Conservation (phyloP, 371 early-diverging fungal genomes). For the Apophysomyces elegans region DNA sequence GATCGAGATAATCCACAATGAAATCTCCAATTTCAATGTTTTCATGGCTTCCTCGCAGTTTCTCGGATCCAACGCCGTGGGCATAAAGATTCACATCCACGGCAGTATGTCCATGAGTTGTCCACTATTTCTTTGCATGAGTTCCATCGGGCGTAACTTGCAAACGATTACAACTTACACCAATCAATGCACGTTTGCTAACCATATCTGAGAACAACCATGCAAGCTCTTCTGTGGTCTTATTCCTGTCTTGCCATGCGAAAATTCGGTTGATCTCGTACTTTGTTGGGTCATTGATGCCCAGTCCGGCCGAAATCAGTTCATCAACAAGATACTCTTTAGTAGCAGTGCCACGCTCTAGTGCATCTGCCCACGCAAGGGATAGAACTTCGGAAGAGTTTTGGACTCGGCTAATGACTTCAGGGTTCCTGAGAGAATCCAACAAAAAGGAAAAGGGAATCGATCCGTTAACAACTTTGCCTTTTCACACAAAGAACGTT, state of each 20-base stretch:
- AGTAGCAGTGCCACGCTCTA: background rate
- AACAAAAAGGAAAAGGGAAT: background rate
- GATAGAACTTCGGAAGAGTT: slow-evolving; percentile 57
- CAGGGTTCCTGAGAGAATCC: slow-evolving; percentile 43
- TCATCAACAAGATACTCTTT: slow-evolving; percentile 33
- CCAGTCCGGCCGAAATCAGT: slow-evolving; percentile 58
- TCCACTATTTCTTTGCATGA: slow-evolving; percentile 36
- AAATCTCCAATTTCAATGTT: slow-evolving; percentile 82
- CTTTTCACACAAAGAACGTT: too few relatives aligned
- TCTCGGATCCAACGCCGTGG: slow-evolving; percentile 54
- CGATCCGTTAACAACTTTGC: background rate
- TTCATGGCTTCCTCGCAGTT: slow-evolving; percentile 74
- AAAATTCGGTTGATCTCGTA: slow-evolving; percentile 57
- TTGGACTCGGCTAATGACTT: slow-evolving; percentile 57
- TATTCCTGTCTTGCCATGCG: slow-evolving; percentile 31
- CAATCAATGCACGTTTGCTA: slow-evolving; percentile 64
- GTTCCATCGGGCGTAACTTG: background rate
- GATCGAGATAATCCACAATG: slow-evolving; percentile 53
- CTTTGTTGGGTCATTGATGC: slow-evolving; percentile 57
- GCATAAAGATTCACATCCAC: slow-evolving; percentile 73
- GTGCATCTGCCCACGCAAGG: slow-evolving; percentile 18
- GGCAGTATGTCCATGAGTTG: slow-evolving; percentile 63
- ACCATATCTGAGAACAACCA: slow-evolving; percentile 52
- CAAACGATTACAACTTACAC: slow-evolving; percentile 29
- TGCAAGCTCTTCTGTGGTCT: slow-evolving; percentile 30